Evolutionary conservation across 2,329 filamentous ascomycete genomes (phyloP).

Genomic region (Colletotrichum cereale): DNA sequence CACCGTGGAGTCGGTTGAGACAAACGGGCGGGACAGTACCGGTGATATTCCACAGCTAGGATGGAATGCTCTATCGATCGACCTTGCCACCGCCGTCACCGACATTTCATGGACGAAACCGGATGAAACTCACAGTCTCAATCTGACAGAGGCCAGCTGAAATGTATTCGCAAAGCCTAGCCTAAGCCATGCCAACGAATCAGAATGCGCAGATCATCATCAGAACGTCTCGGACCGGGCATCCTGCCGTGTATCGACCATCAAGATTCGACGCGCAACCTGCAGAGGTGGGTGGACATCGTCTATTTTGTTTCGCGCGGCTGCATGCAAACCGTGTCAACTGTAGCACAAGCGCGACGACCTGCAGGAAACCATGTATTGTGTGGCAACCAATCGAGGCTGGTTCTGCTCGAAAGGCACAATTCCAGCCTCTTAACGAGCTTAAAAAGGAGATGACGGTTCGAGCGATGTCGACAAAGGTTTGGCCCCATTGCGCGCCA

Average conservation of each 20-base stretch:
- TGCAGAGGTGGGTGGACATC: constrained; percentile 28
- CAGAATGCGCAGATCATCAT: not conserved
- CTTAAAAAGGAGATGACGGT: not conserved
- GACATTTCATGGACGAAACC: constrained; percentile 29
- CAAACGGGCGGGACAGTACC: constrained; percentile 10
- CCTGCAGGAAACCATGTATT: constrained; percentile 9
- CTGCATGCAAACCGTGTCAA: constrained; percentile 22
- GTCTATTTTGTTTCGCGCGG: constrained; percentile 23
- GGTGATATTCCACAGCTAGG: not conserved
- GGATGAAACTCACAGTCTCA: constrained; percentile 22
- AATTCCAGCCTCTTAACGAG: not conserved
- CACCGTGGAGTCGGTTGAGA: constrained; percentile 28
- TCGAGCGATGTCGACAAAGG: not conserved
- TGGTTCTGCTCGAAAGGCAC: not conserved
- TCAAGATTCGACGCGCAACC: constrained; percentile 1
- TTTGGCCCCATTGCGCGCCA: constrained; percentile 17
- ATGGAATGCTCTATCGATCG: not conserved
- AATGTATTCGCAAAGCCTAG: constrained; percentile 6
- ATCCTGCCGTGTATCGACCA: constrained; percentile 2
- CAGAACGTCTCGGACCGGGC: not conserved
- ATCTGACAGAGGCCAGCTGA: constrained; percentile 22
- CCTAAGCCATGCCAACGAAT: constrained; percentile 15
- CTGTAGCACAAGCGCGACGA: constrained; percentile 18
- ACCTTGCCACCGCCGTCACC: constrained; percentile 11
- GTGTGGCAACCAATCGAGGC: constrained; percentile 15